Conservation (phyloP, 345 rosid species). For the Lumnitzera littorea region DNA sequence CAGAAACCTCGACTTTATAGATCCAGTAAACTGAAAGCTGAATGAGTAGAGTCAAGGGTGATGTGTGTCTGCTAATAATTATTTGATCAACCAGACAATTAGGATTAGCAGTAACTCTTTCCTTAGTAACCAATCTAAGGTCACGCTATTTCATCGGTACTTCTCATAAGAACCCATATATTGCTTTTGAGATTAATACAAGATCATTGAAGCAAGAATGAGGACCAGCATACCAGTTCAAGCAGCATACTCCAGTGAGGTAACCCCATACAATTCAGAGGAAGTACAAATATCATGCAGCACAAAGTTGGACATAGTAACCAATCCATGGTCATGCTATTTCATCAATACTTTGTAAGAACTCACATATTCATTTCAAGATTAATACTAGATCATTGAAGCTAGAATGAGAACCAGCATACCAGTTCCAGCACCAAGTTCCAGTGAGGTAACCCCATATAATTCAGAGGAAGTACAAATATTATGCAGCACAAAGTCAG, state of each 20-base stretch:
- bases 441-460: slow-evolving; percentile 42
- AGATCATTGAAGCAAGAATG: neutral
- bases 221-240: slow-evolving; percentile 59
- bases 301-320: slow-evolving; percentile 51
- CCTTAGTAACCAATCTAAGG: no score
- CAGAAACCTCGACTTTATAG: neutral
- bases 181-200: neutral
- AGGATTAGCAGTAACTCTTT: no score
- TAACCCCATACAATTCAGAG: slow-evolving; percentile 41
- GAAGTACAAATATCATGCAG: slow-evolving; percentile 66
- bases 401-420: slow-evolving; percentile 9
- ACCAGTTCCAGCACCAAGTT: slow-evolving; percentile 97
- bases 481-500: slow-evolving; percentile 73
- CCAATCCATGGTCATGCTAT: no score
- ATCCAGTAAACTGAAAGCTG: neutral
- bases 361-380: neutral
- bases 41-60: no score
- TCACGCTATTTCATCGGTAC: neutral
- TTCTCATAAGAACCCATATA: neutral
- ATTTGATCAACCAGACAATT: no score
- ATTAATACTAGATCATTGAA: neutral
- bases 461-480: slow-evolving; percentile 55
- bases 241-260: slow-evolving; percentile 72
- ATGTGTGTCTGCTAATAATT: no score
- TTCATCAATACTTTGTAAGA: neutral